Base-by-base conservation (phyloP, 2,329 filamentous ascomycete species). In the Cladosporium velox region DNA sequence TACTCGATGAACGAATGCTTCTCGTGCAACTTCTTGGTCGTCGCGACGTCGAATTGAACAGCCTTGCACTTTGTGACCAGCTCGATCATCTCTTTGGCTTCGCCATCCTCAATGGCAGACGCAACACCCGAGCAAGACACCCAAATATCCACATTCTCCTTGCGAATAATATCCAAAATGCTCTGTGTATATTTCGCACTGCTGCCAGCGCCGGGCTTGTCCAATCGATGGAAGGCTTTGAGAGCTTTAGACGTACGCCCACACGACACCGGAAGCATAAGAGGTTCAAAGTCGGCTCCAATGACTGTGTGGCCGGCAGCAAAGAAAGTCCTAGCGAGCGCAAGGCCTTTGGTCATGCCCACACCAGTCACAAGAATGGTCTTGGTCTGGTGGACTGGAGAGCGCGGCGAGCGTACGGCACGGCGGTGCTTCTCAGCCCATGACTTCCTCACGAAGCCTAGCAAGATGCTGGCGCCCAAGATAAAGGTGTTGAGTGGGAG, bases 301-400 rank as follows among this genome's bases (percentile, higher is more conserved):
- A 93, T 84, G 47, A 93, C 89, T n/a, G 83, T 82, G 74, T 92
- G 88, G 2, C 89, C 88, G 1, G 84, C 82, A 28, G 84, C 77
- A 70, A 89, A 82, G 75, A 92, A 90, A 3, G 85, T 76, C 38
- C 91, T 85, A 4, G 90, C 88, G 10, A 93, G 78, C 0, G 82
- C 79, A 3, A 93, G 81, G 4, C 90, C 90, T 74, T 92, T 91
- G 52, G 86, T 83, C 85, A 91, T 93, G 55, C 87, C 86, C 2
- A 92, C 83, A 1, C 91, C 90, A 0, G 90, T 92, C 51, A 93
- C 84, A 15, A 93, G 83, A 41, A 93, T 80, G 0, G 85, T 90
- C 64, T 82, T 84, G 1, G 79, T 79, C 38, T 77, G 75, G 71
- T 81, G 81, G 8, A 72, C 74, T 1, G 77, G 74, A 65, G 77